Base-by-base conservation (phyloP, 2,329 filamentous ascomycete genomes). In the Grosmannia clavigera region DNA sequence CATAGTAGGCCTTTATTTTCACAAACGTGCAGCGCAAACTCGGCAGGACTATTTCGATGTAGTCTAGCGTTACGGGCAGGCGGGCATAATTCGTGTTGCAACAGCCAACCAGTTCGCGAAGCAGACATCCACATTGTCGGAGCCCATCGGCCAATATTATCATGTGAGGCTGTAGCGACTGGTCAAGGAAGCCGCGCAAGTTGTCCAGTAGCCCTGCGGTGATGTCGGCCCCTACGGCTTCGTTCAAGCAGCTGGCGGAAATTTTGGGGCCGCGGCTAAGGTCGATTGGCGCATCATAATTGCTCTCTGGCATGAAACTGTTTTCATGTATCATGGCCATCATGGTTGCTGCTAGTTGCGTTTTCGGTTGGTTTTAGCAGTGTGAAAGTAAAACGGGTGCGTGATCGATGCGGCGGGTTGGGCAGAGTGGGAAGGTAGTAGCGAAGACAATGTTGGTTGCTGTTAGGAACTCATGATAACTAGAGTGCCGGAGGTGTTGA, bases 1-100 rank as follows among this genome's bases (percentile, higher is more conserved):
- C 76, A 65, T 81, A 78, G 68, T 76, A 76, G 10, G 61, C 63
- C 50, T 70, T 75, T 64, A 85, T 84, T 62, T 84, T 81, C 51
- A 73, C 68, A 19, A 85, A 68, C 0, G 78, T 79, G 60, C 72
- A 75, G 58, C 73, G 74, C 22, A 85, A 70, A 60, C 81, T 82
- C 0, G 82, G 82, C 2, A 85, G 71, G 19, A 84, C 65, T 61
- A 83, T 72, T 60, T 80, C 76, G 55, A 85, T 75, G 65, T 84
- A 78, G 66, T 81, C 76, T 40, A 80, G 68, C 31, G 84, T 73
- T 19, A 80, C 69, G 0, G 76, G 75, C 7, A 83, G 72, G 22
- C 80, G 76, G 29, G 72, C 67, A 58, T 46, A 56, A 33, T 56
- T 74, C 69, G 65, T 84, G 76, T 31, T 81, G 69, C 79, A 78